A percentile compares a stretch with the other conserved stretches of the same genome.
Conservation (phyloP, 768 basidiomycete genomes). For the Galerina sulciceps region DNA sequence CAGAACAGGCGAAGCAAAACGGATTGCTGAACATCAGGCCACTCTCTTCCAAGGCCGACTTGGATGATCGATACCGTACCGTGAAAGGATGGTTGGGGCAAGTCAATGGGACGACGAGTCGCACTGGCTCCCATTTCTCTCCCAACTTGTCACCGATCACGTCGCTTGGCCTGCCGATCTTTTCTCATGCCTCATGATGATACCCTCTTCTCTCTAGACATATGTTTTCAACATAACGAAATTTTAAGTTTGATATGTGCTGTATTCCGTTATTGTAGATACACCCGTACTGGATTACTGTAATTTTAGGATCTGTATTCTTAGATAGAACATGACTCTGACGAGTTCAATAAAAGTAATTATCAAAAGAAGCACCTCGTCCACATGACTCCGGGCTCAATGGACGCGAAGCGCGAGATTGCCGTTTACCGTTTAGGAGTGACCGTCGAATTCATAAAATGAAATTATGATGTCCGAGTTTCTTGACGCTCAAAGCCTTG, state of each 20-base stretch:
- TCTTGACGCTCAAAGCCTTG: too few species aligned
- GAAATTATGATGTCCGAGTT: too few species aligned
- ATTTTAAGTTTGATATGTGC: too few species aligned
- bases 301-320: slow-evolving; percentile 3
- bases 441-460: too few species aligned
- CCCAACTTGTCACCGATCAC: slow-evolving; percentile 24
- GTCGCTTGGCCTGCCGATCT: slow-evolving; percentile 9
- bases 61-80: slow-evolving; percentile 47
- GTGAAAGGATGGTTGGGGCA: slow-evolving; percentile 56
- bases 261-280: slow-evolving; percentile 1
- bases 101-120: slow-evolving; percentile 50
- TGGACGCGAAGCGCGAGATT: too few species aligned
- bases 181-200: slow-evolving; percentile 19
- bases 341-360: too few species aligned
- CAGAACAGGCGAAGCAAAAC: slow-evolving; percentile 56
- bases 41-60: slow-evolving; percentile 12
- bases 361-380: neutral
- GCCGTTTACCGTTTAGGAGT: too few species aligned
- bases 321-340: neutral
- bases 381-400: neutral
- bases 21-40: slow-evolving; percentile 31
- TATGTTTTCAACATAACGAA: slow-evolving; percentile 2
- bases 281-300: neutral
- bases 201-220: neutral
- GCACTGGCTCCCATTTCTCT: slow-evolving; percentile 45